Evolutionary conservation across 371 early-diverging fungal genomes (phyloP), one percentile per base, ranked within the genome.

Genomic region (Fennellomyces sp.): DNA sequence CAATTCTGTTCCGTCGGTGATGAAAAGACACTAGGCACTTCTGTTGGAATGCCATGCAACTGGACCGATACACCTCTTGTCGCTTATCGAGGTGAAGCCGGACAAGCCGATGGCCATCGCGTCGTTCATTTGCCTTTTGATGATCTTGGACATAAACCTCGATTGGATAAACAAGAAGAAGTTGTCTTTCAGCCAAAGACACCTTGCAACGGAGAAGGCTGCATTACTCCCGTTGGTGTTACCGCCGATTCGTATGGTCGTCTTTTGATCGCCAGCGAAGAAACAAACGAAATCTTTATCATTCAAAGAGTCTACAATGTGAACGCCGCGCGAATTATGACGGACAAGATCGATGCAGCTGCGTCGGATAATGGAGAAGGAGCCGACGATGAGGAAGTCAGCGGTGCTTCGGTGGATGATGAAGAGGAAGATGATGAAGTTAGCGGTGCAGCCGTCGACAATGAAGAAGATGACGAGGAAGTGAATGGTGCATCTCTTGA

Each of bases 41-140:
- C 80, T 23, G 77, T 76, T 10, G 80, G 80, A 11, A 56, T 80
- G 56, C 80, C 80, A 42, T 80, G 80, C 52, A 75, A 72, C 41
- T 80, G 80, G 80, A 80, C 80, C 4, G 73, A 80, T 56, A 73
- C 77, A 0, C 75, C 75, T 38, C 61, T 74, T 25, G 56, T 76
- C 28, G 77, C 77, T 4, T 70, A 78, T 19, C 75, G 66, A 29
- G 75, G 75, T 42, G 8, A 29, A 1, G 10, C 52, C n/a, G 69
- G 63, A 2, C 56, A 65, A 30, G 17, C 65, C 5, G 52, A 35
- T 19, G 77, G 77, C 2, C 75, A 78, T 31, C 70, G 62, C 30
- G 75, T 80, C 0, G 65, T 72, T 30, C 75, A 66, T 41, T 47
- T 76, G 23, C 69, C 69, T 19, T 76, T 72, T 47, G 73, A 75